Evolutionary conservation across 768 basidiomycete genomes (phyloP).

Genomic region (Lentinula boryana): DNA sequence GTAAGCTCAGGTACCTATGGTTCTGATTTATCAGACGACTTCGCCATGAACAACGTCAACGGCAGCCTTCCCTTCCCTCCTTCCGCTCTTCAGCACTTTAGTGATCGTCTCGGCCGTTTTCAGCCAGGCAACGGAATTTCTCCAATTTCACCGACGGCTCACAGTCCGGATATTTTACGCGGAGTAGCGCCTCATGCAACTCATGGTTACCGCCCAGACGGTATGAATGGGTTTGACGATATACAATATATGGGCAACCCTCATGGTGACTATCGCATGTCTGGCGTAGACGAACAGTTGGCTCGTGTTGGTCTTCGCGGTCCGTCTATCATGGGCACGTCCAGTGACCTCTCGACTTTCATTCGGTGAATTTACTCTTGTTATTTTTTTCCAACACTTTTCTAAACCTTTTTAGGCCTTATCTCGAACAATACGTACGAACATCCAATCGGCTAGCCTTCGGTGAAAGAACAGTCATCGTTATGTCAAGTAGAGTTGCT

Average conservation of each 20-base stretch:
- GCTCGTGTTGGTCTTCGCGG: conserved; percentile 60
- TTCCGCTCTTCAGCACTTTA: conserved; percentile 50
- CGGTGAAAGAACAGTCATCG: conserved; percentile 90
- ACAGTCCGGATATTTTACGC: conserved; percentile 52
- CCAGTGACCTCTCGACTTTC: conserved; percentile 74
- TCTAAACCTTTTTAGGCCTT: conserved; percentile 46
- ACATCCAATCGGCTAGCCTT: conserved; percentile 82
- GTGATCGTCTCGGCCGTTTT: conserved; percentile 53
- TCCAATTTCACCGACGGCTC: conserved; percentile 43
- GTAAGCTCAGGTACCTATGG: conserved; percentile 36
- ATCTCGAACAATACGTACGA: conserved; percentile 79
- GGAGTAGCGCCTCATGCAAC: conserved; percentile 70
- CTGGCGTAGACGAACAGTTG: conserved; percentile 55
- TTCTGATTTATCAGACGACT: conserved; percentile 62
- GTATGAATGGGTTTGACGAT: conserved; percentile 49
- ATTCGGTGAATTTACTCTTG: conserved; percentile 47
- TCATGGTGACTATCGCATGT: conserved; percentile 56
- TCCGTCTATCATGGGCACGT: conserved; percentile 49
- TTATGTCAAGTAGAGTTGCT: conserved; percentile 97
- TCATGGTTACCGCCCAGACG: conserved; percentile 51
- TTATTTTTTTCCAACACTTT: background rate
- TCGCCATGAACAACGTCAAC: conserved; percentile 43
- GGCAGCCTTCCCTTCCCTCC: conserved; percentile 41
- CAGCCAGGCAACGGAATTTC: conserved; percentile 33
- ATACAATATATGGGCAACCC: conserved; percentile 52